A percentile compares a stretch with the other conserved stretches of the same genome.
These are phyloP conservation scores for Flueggea neowawraea DNA, from an alignment of 441 rosid species.

Conservation along the genomic window DNA sequence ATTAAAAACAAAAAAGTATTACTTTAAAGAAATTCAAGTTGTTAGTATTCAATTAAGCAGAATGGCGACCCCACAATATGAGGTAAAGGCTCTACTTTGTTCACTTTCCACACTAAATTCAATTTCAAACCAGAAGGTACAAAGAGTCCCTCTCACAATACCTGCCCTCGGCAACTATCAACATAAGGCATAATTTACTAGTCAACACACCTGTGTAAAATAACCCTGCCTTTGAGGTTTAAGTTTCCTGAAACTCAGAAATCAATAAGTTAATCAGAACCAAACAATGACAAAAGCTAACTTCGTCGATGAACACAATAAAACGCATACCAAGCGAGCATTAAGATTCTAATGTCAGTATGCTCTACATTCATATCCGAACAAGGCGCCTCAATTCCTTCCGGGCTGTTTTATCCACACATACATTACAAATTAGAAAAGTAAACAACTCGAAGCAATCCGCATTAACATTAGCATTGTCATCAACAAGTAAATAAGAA, in stretches of 20 bases:
- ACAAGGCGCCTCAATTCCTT: constrained; percentile 50
- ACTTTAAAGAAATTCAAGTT: background rate
- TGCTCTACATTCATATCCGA: constrained; percentile 40
- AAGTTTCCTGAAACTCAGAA: constrained; percentile 40
- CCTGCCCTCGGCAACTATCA: too few relatives aligned
- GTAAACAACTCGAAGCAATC: background rate
- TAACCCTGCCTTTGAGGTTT: constrained; percentile 51
- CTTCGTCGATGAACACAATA: too few relatives aligned
- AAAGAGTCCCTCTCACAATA: too few relatives aligned
- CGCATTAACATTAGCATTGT: too few relatives aligned
- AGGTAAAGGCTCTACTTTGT: too few relatives aligned
- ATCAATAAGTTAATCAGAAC: constrained; percentile 1
- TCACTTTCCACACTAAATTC: too few relatives aligned
- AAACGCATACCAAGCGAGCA: constrained; percentile 49
- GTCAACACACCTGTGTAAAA: constrained; percentile 37
- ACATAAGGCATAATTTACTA: too few relatives aligned
- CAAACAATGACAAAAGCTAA: too few relatives aligned
- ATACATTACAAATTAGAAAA: background rate
- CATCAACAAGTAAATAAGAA: too few relatives aligned
- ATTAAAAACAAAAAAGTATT: background rate
- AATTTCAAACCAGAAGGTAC: too few relatives aligned
- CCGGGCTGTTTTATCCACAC: constrained; percentile 42
- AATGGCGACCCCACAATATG: too few relatives aligned
- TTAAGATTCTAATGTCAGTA: constrained; percentile 49
- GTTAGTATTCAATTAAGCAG: too few relatives aligned